Evolutionary conservation across 345 rosid genomes (phyloP).

Genomic region (Trapa bicornis): DNA sequence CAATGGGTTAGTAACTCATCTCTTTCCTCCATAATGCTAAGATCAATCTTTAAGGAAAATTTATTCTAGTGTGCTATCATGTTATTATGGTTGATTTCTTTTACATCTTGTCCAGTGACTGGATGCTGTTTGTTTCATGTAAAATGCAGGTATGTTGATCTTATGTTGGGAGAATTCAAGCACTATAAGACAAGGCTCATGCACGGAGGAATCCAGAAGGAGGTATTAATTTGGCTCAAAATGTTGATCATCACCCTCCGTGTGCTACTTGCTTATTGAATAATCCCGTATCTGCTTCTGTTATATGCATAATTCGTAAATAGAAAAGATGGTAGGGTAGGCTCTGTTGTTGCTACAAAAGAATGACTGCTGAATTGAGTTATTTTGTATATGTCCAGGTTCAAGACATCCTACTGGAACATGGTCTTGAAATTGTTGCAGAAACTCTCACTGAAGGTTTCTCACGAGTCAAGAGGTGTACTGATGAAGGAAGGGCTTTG

Average conservation of each 20-base stretch:
- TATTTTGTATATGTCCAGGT: conserved; percentile 24
- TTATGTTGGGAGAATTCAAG: conserved; percentile 90
- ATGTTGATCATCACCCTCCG: neutral
- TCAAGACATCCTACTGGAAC: conserved; percentile 60
- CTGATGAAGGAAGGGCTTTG: conserved; percentile 90
- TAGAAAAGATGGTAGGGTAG: neutral
- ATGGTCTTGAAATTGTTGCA: conserved; percentile 78
- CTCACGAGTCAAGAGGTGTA: conserved; percentile 79
- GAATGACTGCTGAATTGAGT: neutral
- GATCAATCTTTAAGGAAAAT: neutral
- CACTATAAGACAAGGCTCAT: conserved; percentile 89
- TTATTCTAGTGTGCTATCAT: neutral
- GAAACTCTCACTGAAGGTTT: conserved; percentile 87
- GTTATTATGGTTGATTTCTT: neutral
- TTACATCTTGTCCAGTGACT: neutral
- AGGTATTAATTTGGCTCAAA: conserved; percentile 37
- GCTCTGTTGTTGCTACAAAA: neutral
- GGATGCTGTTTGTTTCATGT: conserved; percentile 2
- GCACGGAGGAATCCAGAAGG: conserved; percentile 73
- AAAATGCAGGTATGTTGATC: conserved; percentile 71
- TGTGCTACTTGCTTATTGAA: neutral
- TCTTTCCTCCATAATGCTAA: neutral
- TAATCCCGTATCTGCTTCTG: neutral
- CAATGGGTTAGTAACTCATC: conserved; percentile 56
- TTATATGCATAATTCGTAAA: neutral